Evolutionary conservation across 1,284 basidiomycete species (phyloP), one percentile per base, ranked within the genome.

Genomic region (Schizophyllum amplum): DNA sequence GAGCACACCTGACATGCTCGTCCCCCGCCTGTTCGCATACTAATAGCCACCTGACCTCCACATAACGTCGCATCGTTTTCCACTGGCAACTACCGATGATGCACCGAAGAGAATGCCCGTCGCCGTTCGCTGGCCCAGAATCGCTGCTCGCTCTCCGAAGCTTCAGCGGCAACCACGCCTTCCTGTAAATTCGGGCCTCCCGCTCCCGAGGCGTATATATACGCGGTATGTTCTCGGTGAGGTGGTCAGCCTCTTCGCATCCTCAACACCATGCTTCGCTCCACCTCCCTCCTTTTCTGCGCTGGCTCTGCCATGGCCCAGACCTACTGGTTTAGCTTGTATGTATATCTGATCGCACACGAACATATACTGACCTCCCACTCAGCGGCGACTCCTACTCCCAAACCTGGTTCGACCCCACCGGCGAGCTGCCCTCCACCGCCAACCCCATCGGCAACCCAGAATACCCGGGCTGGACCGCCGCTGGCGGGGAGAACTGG

Each of bases 391-490:
- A 83, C 62, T 82, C 81, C 5, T 83, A 82, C 68, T 80, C 81
- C 1, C 75, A 78, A 64, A 83, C 81, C 0, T 75, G 74, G 0
- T 84, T 83, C 68, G 64, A 66, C 47, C 66, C 70, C 24, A 74
- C 64, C 26, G 68, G 70, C 21, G 69, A 69, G 5, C 67, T 76
- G 2, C 82, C 82, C 0, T 62, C 69, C 23, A 55, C 67, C 5
- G 75, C 72, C 1, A 84, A 84, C 65, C 76, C 81, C 0, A 65
- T 84, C 42, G 82, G 82, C 1, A 84, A 84, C 65, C 82, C 82
- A 4, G 67, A 75, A 0, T 83, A 79, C 65, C 81, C 82, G 1
- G 82, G 82, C 13, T 79, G 67, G 59, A 84, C 81, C 0, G 77
- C 79, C 0, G 77, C 75, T 4, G 80, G 81, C 5, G 80, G 81